Base-by-base conservation (phyloP, 169 alveolate genomes). In the Eimeria sp. region DNA sequence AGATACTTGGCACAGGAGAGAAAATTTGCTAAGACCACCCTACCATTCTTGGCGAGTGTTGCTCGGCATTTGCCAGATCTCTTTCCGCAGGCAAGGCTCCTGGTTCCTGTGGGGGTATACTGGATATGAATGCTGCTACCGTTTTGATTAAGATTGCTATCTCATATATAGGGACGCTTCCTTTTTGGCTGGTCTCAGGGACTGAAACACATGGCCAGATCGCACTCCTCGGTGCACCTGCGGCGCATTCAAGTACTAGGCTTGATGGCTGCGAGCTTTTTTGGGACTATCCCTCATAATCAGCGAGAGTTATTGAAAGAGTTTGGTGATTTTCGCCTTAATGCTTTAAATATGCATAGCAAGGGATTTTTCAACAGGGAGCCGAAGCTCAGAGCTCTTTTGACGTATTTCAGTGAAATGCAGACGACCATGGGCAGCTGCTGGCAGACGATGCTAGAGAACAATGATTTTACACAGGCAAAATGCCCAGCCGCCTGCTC, bases 401-500 rank as follows among this genome's bases (percentile, higher is more conserved):
- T 91, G 67, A 18, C 20, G 5, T 91, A 91, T 82, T 91, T 91
- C 22, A 27, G 25, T 5, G 13, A 34, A 49, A 91, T 91, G 95
- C 91, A 58, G 3, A 61, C 7, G 67, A 34, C 83, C 20, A 61
- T 91, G 54, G 90, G 83, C 72, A 43, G 75, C 67, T 91, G 95
- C 86, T 91, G 95, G 95, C 30, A 20, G 86, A 70, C 58, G 83
- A 91, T 91, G 89, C 73, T 91, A 47, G 11, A 43, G 95, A 25
- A 18, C 14, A 54, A 25, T 27, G 65, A 40, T 40, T 43, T 76
- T 54, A 7, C 47, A 7, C 67, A 6, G 47, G 83, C 90, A 57
- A 47, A 27, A 9, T 91, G 95, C 95, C 40, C 61, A 11, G 18
- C 61, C 76, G 18, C 82, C n/a, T 78, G 88, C 22, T 7, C 13